Evolutionary conservation across 192 early-diverging fungal species (phyloP).

Genomic region (Rhizophagus clarus): DNA sequence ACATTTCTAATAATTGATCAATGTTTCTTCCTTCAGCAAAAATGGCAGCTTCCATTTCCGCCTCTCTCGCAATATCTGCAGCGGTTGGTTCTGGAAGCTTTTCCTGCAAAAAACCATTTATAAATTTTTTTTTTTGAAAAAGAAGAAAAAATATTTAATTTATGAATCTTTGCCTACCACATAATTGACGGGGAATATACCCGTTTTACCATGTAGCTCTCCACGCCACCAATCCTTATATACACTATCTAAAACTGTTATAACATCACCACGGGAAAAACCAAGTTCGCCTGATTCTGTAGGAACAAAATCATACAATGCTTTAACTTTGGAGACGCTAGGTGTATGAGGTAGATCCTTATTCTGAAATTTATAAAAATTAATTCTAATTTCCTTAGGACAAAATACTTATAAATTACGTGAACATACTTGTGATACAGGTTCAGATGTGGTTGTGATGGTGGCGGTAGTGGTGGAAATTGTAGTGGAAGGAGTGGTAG

Average conservation of each 20-base stretch:
- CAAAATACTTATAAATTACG: not conserved
- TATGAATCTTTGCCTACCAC: constrained; percentile 55
- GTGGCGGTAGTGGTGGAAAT: too few species aligned
- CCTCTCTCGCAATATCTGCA: constrained; percentile 55
- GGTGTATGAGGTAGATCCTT: not conserved
- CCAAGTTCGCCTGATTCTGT: constrained; percentile 91
- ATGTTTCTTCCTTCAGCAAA: constrained; percentile 73
- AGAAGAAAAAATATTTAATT: not conserved
- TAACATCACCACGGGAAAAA: constrained; percentile 84
- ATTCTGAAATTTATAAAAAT: not conserved
- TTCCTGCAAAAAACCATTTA: constrained; percentile 42
- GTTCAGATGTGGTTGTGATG: too few species aligned
- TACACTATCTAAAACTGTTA: constrained; percentile 88
- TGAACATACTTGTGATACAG: constrained; percentile 3
- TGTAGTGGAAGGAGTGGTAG: too few species aligned
- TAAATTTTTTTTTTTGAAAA: not conserved
- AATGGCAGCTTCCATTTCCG: constrained; percentile 68
- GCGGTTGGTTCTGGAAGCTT: constrained; percentile 62
- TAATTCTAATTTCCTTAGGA: not conserved
- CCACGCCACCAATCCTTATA: constrained; percentile 99
- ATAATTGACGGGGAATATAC: constrained; percentile 98
- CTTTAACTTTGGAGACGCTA: constrained; percentile 62
- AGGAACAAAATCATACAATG: constrained; percentile 91
- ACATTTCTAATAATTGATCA: constrained; percentile 73
- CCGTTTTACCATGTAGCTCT: constrained; percentile 78